phyloP scores from a whole-genome alignment of 1,284 basidiomycete genomes.

The Boletus coffeatus region DNA sequence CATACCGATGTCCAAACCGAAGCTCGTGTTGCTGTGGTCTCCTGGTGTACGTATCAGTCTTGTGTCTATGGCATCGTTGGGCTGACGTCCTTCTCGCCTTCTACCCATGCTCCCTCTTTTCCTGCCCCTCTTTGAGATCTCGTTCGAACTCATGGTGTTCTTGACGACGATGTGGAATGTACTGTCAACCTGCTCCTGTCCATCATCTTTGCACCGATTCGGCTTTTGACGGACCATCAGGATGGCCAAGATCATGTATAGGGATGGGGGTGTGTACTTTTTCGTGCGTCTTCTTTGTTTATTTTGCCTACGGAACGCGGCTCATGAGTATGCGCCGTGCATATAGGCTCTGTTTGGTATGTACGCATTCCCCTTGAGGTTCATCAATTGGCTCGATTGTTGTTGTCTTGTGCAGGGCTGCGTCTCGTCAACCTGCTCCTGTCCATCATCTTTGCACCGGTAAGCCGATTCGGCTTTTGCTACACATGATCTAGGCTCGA shows the following conservation, averaged over 20 bases:
- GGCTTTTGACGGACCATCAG: conserved; percentile 15
- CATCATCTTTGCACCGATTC: too few relatives aligned
- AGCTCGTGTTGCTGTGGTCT: too few relatives aligned
- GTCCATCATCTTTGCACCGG: conserved; percentile 26
- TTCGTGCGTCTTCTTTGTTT: conserved; percentile 28
- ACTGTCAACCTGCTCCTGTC: too few relatives aligned
- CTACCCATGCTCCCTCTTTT: not conserved
- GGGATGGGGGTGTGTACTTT: conserved; percentile 36
- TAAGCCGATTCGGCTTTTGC: conserved; percentile 13
- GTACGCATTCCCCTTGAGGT: not conserved
- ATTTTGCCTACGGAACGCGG: not conserved
- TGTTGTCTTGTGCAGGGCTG: conserved; percentile 17
- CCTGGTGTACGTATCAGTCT: too few relatives aligned
- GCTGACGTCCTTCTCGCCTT: not conserved
- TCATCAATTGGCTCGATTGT: not conserved
- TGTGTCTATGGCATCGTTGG: too few relatives aligned
- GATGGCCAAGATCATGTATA: conserved; percentile 28
- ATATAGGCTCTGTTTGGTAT: conserved; percentile 22
- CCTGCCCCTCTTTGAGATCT: conserved; percentile 20
- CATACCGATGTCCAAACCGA: too few relatives aligned
- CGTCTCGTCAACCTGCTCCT: conserved; percentile 29
- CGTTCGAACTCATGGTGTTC: conserved; percentile 36
- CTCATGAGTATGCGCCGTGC: not conserved
- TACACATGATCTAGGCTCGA: not conserved
- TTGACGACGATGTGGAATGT: conserved; percentile 30